phyloP scores from a whole-genome alignment of 805 yeast genomes.

The Lipomyces yamadae region DNA sequence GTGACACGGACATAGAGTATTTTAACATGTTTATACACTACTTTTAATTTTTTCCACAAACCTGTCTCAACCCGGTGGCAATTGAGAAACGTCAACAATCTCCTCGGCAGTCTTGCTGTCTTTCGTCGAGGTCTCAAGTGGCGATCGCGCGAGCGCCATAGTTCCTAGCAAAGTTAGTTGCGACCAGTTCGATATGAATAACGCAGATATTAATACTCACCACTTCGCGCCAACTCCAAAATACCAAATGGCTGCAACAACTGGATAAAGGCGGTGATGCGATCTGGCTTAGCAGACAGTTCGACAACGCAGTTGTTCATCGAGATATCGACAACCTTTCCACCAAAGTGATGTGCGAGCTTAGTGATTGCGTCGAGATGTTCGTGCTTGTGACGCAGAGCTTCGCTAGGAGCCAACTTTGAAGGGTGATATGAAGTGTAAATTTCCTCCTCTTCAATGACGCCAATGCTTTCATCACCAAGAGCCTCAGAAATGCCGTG shows the following conservation, averaged over 20 bases:
- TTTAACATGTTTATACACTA: background rate
- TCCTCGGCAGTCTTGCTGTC: constrained; percentile 61
- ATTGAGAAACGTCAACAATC: constrained; percentile 81
- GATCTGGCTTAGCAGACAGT: constrained; percentile 89
- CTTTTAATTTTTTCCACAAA: background rate
- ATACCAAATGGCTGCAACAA: constrained; percentile 95
- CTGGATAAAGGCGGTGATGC: constrained; percentile 83
- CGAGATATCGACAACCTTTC: constrained; percentile 86
- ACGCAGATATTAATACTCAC: constrained; percentile 46
- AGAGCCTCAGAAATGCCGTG: constrained; percentile 45
- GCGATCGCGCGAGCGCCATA: constrained; percentile 98
- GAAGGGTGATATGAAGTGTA: constrained; percentile 70
- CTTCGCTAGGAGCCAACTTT: constrained; percentile 87
- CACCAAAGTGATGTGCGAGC: constrained; percentile 86
- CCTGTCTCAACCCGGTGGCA: constrained; percentile 91
- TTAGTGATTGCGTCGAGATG: constrained; percentile 85
- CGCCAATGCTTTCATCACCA: constrained; percentile 44
- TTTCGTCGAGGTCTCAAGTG: constrained; percentile 62
- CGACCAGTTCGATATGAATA: background rate
- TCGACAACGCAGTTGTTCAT: constrained; percentile 94
- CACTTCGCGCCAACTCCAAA: constrained; percentile 93
- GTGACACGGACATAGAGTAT: constrained; percentile 1
- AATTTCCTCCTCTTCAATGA: constrained; percentile 16
- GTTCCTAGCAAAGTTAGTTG: constrained; percentile 46
- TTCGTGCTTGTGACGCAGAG: constrained; percentile 88